Evolutionary conservation across 208 protist species (phyloP).

Genomic region (Trypanosoma rangeli): DNA sequence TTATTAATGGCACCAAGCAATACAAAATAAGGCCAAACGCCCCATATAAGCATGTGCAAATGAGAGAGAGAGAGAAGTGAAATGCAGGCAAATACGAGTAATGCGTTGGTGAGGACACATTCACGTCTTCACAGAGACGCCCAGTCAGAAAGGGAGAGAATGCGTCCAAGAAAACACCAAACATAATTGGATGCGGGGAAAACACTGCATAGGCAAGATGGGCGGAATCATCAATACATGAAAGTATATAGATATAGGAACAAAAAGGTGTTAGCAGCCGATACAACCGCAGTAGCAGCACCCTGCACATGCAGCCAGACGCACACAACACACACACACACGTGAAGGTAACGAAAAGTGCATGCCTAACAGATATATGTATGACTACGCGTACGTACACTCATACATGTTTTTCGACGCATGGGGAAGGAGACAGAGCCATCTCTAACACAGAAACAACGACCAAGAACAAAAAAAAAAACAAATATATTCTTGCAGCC

Average conservation of each 20-base stretch:
- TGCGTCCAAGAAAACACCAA: background rate
- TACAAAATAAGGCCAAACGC: conserved; percentile 23
- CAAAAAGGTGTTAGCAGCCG: too few relatives aligned
- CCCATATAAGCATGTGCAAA: background rate
- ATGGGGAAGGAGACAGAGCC: too few relatives aligned
- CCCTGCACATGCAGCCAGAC: too few relatives aligned
- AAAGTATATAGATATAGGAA: background rate
- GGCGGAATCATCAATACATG: background rate
- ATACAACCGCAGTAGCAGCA: too few relatives aligned
- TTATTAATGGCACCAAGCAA: background rate
- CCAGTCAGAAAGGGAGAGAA: background rate
- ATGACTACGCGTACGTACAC: background rate
- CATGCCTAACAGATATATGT: background rate
- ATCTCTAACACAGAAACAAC: background rate
- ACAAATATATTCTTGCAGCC: background rate
- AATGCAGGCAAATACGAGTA: background rate
- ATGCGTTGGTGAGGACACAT: background rate
- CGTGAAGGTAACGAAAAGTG: too few relatives aligned
- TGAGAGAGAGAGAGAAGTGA: conserved; percentile 13
- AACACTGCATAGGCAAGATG: background rate
- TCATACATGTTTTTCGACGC: background rate
- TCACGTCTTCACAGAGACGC: too few relatives aligned
- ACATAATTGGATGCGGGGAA: background rate
- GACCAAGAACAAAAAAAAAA: background rate
- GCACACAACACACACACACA: too few relatives aligned